Evolutionary conservation across 2,329 filamentous ascomycete genomes (phyloP).

Genomic region (Oidium heveae): DNA sequence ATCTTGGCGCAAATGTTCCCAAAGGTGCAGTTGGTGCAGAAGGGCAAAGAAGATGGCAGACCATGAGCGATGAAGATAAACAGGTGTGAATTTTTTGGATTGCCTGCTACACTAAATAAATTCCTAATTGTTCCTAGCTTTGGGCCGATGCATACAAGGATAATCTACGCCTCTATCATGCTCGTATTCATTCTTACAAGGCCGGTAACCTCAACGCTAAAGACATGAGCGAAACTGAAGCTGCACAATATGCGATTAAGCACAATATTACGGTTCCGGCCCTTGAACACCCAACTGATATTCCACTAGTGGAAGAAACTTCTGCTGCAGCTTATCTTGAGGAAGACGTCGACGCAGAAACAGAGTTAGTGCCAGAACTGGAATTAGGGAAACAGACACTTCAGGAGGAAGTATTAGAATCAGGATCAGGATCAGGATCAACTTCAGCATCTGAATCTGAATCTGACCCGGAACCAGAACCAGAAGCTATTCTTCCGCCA

Average conservation of each 20-base stretch:
- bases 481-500: slow-evolving; percentile 19
- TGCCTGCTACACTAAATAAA: not conserved
- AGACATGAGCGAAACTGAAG: slow-evolving; percentile 34
- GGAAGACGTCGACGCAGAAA: slow-evolving; percentile 10
- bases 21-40: slow-evolving; percentile 76
- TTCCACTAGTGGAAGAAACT: slow-evolving; percentile 27
- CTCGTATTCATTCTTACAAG: slow-evolving; percentile 39
- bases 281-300: slow-evolving; percentile 16
- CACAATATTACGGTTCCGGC: slow-evolving; percentile 23
- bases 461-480: slow-evolving; percentile 19
- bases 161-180: slow-evolving; percentile 39
- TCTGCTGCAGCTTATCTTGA: slow-evolving; percentile 8
- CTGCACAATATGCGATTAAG: slow-evolving; percentile 32
- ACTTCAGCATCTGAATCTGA: slow-evolving; percentile 24
- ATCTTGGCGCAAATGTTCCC: slow-evolving; percentile 48
- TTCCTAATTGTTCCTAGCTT: slow-evolving; percentile 8
- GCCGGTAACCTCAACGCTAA: slow-evolving; percentile 30
- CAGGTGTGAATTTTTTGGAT: slow-evolving; percentile 15
- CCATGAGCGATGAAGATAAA: slow-evolving; percentile 53
- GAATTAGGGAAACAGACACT: too few species aligned
- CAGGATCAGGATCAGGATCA: slow-evolving; percentile 19
- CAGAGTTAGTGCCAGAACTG: slow-evolving; percentile 18
- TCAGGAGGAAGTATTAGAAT: slow-evolving; percentile 16
- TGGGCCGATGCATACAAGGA: slow-evolving; percentile 45
- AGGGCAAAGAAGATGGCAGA: slow-evolving; percentile 63